Evolutionary conservation across 1,284 basidiomycete genomes (phyloP).

Genomic region (Phaffia rhodozyma): DNA sequence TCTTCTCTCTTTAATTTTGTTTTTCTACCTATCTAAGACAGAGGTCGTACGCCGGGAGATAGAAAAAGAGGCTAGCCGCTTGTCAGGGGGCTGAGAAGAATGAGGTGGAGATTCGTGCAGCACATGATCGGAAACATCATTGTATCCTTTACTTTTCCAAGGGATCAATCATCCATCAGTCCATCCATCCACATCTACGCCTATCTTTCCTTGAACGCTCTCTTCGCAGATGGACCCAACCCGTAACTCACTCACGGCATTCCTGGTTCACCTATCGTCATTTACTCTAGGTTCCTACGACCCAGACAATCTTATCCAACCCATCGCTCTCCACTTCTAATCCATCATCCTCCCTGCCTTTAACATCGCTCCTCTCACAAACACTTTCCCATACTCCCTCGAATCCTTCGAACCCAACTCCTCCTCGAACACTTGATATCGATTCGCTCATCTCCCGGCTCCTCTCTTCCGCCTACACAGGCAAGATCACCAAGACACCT

Average conservation of each 20-base stretch:
- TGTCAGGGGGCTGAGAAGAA: not conserved
- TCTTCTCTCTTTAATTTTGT: no score
- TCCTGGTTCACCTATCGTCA: constrained; percentile 19
- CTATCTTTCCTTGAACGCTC: constrained; percentile 18
- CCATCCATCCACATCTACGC: constrained; percentile 14
- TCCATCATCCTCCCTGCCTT: constrained; percentile 23
- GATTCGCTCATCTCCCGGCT: constrained; percentile 98
- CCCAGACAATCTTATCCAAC: constrained; percentile 35
- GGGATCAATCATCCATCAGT: not conserved
- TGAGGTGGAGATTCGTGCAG: not conserved
- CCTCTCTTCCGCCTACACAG: constrained; percentile 92
- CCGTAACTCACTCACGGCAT: constrained; percentile 19
- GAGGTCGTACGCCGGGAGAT: not conserved
- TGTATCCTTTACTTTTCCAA: no score
- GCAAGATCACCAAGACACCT: constrained; percentile 93
- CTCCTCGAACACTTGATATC: constrained; percentile 63
- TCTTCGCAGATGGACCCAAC: not conserved
- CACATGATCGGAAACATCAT: not conserved
- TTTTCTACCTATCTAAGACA: no score
- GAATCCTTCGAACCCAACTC: constrained; percentile 27
- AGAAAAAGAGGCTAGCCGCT: not conserved
- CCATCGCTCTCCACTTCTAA: constrained; percentile 20
- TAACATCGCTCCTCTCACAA: constrained; percentile 21
- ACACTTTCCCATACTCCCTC: constrained; percentile 23
- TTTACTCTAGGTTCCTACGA: constrained; percentile 29